Percentiles rank a stretch among this genome's conserved stretches.
Evolutionary conservation across 1,284 basidiomycete genomes (phyloP).

Genomic region (Bondarzewia mesenterica): DNA sequence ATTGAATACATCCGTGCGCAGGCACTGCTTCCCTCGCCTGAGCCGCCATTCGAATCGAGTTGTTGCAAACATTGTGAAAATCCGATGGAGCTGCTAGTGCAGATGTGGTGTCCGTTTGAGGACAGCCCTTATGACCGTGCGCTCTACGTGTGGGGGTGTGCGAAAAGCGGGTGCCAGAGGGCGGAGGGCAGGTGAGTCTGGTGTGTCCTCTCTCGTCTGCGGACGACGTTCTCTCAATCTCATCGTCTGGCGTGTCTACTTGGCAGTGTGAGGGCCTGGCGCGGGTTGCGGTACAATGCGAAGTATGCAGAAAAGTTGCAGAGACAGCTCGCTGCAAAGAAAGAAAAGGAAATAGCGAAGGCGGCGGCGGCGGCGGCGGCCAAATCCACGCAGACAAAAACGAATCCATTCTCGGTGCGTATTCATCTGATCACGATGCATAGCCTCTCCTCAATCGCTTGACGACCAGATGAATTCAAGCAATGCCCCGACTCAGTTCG

Average conservation of each 20-base stretch:
- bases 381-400: conserved; percentile 26
- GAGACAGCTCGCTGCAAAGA: conserved; percentile 27
- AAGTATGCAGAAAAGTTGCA: conserved; percentile 65
- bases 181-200: conserved; percentile 61
- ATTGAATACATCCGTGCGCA: conserved; percentile 9
- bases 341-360: conserved; percentile 27
- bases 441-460: neutral
- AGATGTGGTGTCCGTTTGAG: conserved; percentile 83
- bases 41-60: conserved; percentile 27
- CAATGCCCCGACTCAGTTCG: conserved; percentile 30
- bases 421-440: neutral
- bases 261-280: conserved; percentile 67
- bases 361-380: neutral
- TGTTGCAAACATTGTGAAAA: conserved; percentile 61
- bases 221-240: neutral
- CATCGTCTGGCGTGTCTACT: neutral
- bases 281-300: conserved; percentile 62
- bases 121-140: conserved; percentile 74
- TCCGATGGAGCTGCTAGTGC: conserved; percentile 72
- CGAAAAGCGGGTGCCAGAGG: conserved; percentile 57
- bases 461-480: conserved; percentile 13
- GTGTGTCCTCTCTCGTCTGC: conserved; percentile 1
- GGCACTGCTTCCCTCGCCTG: conserved; percentile 23
- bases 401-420: conserved; percentile 67
- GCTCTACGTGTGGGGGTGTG: conserved; percentile 76